Percentiles rank a stretch among this genome's conserved stretches.
Evolutionary conservation across 192 early-diverging fungal species (phyloP).

Genomic region (Lobosporangium transversale): DNA sequence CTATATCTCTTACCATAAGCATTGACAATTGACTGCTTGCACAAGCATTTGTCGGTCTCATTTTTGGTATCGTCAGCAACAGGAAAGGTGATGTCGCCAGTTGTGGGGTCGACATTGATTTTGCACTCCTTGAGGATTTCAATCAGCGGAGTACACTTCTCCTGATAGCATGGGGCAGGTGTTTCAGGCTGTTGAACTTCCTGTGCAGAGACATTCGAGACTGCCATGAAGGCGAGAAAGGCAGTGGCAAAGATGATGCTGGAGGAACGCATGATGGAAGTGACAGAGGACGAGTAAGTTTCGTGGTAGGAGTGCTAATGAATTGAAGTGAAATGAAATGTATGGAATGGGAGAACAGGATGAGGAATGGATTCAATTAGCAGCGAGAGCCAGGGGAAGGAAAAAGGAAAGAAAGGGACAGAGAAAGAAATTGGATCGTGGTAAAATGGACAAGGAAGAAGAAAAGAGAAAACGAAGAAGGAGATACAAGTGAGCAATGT

Average conservation of each 20-base stretch:
- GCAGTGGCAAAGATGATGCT: constrained; percentile 14
- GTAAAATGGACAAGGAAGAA: not conserved
- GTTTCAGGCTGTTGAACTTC: constrained; percentile 27
- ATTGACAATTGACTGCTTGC: constrained; percentile 45
- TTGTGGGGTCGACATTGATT: constrained; percentile 28
- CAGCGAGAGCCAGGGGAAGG: constrained; percentile 4
- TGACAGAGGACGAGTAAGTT: not conserved
- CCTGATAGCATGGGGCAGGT: constrained; percentile 40
- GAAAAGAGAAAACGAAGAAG: not conserved
- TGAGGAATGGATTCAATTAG: no score
- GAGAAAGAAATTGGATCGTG: not conserved
- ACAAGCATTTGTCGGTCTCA: constrained; percentile 50
- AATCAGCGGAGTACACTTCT: constrained; percentile 31
- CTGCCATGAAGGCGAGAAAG: constrained; percentile 12
- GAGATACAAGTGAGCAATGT: no score
- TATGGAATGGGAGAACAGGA: constrained; percentile 10
- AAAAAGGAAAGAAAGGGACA: not conserved
- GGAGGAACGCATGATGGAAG: constrained; percentile 34
- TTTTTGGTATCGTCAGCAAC: constrained; percentile 13
- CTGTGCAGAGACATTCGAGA: constrained; percentile 41
- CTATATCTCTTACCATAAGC: constrained; percentile 47
- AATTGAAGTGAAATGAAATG: no score
- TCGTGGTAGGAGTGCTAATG: no score
- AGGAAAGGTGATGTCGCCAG: constrained; percentile 51
- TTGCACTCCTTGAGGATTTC: constrained; percentile 23